A percentile compares a stretch with the other conserved stretches of the same genome.
These are phyloP conservation scores for Parascedosporium putredinis DNA, from an alignment of 2,329 filamentous ascomycete genomes.

Conservation along the genomic window DNA sequence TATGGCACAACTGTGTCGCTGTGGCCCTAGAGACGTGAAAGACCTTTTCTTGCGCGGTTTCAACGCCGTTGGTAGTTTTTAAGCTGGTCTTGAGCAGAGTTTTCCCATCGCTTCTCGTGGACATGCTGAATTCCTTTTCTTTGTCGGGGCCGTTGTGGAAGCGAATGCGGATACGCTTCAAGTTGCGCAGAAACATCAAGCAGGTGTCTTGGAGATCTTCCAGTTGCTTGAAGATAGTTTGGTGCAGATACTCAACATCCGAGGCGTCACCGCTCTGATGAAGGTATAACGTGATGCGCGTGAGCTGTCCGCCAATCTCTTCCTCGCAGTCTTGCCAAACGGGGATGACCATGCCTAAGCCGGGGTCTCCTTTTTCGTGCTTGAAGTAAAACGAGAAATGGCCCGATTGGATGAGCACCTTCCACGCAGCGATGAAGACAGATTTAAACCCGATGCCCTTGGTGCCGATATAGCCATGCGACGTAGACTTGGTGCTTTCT, in stretches of 20 bases:
- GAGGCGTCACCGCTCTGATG: neutral
- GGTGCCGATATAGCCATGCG: slow-evolving; percentile 31
- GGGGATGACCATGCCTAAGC: slow-evolving; percentile 40
- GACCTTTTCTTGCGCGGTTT: too few relatives aligned
- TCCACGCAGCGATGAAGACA: slow-evolving; percentile 29
- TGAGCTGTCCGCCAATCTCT: neutral
- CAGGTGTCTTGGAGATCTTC: neutral
- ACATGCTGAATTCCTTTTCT: neutral
- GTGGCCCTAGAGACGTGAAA: too few relatives aligned
- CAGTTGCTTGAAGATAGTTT: neutral
- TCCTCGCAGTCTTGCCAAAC: slow-evolving; percentile 7
- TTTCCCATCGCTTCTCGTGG: neutral
- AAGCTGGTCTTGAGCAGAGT: too few relatives aligned
- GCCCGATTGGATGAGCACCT: slow-evolving; percentile 29
- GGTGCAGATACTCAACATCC: neutral
- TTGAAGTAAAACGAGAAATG: slow-evolving; percentile 28
- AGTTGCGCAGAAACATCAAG: neutral
- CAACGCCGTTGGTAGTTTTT: too few relatives aligned
- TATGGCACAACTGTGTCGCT: too few relatives aligned
- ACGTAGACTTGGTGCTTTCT: slow-evolving; percentile 30
- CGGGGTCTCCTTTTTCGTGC: slow-evolving; percentile 26
- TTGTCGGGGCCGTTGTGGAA: neutral
- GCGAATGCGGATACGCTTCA: neutral
- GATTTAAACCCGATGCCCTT: slow-evolving; percentile 40
- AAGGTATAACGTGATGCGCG: neutral